A percentile compares a stretch with the other conserved stretches of the same genome.
Evolutionary conservation across 1,284 basidiomycete genomes (phyloP).

Genomic region (Puccinia coronata): DNA sequence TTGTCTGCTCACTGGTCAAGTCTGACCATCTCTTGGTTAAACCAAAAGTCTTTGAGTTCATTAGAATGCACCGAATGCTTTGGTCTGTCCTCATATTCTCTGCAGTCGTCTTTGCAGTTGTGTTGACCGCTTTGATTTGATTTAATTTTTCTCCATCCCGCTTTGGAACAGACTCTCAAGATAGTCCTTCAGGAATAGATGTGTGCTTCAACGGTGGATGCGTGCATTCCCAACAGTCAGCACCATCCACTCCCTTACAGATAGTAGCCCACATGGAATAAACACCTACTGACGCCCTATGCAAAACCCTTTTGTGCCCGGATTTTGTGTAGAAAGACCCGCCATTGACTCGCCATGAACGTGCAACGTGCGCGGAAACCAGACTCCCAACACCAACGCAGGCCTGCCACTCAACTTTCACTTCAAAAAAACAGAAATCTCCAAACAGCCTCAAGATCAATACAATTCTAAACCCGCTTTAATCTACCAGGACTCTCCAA

Average conservation of each 20-base stretch:
- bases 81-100: too few relatives aligned
- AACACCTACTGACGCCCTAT: slow-evolving; percentile 59
- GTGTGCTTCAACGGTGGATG: slow-evolving; percentile 97
- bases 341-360: slow-evolving; percentile 78
- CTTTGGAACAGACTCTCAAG: slow-evolving; percentile 66
- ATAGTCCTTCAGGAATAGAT: slow-evolving; percentile 74
- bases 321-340: slow-evolving; percentile 70
- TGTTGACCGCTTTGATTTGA: too few relatives aligned
- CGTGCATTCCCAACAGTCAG: slow-evolving; percentile 62
- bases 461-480: slow-evolving; percentile 72
- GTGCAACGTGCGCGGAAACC: slow-evolving; percentile 75
- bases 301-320: too few relatives aligned
- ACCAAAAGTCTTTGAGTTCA: too few relatives aligned
- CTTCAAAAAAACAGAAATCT: slow-evolving; percentile 86
- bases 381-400: slow-evolving; percentile 57
- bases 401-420: slow-evolving; percentile 74
- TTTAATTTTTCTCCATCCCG: too few relatives aligned
- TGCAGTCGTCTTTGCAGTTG: too few relatives aligned
- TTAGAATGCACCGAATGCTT: too few relatives aligned
- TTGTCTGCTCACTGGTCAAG: too few relatives aligned
- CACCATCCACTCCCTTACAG: too few relatives aligned
- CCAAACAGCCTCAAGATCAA: slow-evolving; percentile 80
- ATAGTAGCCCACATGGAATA: background rate
- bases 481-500: slow-evolving; percentile 71
- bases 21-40: too few relatives aligned